Evolutionary conservation across 2,329 filamentous ascomycete species (phyloP), one percentile per base, ranked within the genome.

Genomic region (Pseudodiploospora longispora): DNA sequence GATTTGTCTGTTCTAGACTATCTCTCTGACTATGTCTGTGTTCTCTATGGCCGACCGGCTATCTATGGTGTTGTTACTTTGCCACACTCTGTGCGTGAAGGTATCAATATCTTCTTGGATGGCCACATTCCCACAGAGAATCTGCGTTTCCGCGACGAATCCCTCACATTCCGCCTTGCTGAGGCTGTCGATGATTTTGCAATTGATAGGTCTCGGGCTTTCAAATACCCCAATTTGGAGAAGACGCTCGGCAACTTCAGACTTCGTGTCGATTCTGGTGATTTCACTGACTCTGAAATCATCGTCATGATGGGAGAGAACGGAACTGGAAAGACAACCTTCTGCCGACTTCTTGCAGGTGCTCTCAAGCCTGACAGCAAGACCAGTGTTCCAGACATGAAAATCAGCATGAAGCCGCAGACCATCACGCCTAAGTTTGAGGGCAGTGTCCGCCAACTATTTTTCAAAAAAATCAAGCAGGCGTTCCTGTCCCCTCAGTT

Each of bases 301-400:
- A 81, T 98, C 46, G 93, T 98, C 67, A 95, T 98, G 88, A 97
- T 98, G 93, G 93, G 93, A 55, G 91, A 97, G 74, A 98, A 98
- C 70, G 93, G 93, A 70, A 98, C 94, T 32, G 94, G 94, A 65
- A 96, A 98, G 77, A 98, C 93, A 2, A 98, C 93, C 5, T 98
- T 98, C 77, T 97, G 91, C 75, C 88, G 85, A 63, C 85, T 98
- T 71, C 76, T 98, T 54, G 93, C 93, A 46, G 94, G 94, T 62
- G 87, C 86, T 34, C 77, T 95, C 56, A 91, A 96, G 71, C 93
- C 94, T 6, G 94, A 98, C 58, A 81, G 78, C 56, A 81, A 75
- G 52, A 74, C 79, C 57, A 80, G 80, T 58, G 78, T 98, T 10
- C 93, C 93, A 10, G 81, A 87, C 55, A 95, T 98, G 90, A 89